Conservation (phyloP, 2,329 filamentous ascomycete species). For the Ophiostoma populinum region DNA sequence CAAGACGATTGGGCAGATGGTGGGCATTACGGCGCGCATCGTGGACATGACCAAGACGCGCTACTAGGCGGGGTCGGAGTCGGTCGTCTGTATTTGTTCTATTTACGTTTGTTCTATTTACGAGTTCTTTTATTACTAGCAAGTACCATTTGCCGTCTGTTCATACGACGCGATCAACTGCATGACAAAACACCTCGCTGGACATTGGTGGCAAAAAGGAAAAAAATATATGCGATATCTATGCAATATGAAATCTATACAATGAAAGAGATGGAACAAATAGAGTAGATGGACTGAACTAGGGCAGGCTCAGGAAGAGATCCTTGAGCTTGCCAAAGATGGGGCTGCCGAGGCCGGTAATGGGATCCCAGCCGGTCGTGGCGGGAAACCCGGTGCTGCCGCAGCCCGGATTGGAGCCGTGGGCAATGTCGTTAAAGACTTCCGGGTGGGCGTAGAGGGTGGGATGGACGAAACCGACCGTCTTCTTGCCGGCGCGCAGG, state of each 20-base stretch:
- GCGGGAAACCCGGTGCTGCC: constrained; percentile 16
- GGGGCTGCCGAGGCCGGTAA: constrained; percentile 11
- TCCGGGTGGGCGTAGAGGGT: constrained; percentile 16
- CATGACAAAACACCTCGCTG: too few species aligned
- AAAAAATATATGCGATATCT: too few species aligned
- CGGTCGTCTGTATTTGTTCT: too few species aligned
- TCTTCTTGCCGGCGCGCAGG: constrained; percentile 26
- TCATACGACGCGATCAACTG: too few species aligned
- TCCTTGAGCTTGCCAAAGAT: constrained; percentile 12
- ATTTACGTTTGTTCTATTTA: too few species aligned
- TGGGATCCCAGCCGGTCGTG: constrained; percentile 15
- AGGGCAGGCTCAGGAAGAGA: constrained; percentile 10
- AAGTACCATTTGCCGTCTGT: too few species aligned
- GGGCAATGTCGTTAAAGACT: constrained; percentile 16
- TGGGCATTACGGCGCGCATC: constrained; percentile 18
- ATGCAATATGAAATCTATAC: too few species aligned
- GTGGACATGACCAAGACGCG: constrained; percentile 11
- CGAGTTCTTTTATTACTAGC: too few species aligned
- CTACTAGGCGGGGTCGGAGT: background rate
- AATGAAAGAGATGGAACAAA: too few species aligned
- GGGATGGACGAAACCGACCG: constrained; percentile 21
- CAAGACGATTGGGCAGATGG: constrained; percentile 29
- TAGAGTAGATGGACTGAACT: too few species aligned
- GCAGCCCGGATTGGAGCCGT: constrained; percentile 18
- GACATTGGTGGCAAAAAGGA: too few species aligned